Base-by-base conservation (phyloP, 176 grass and related monocot genomes). In the Paspalum notatum region DNA sequence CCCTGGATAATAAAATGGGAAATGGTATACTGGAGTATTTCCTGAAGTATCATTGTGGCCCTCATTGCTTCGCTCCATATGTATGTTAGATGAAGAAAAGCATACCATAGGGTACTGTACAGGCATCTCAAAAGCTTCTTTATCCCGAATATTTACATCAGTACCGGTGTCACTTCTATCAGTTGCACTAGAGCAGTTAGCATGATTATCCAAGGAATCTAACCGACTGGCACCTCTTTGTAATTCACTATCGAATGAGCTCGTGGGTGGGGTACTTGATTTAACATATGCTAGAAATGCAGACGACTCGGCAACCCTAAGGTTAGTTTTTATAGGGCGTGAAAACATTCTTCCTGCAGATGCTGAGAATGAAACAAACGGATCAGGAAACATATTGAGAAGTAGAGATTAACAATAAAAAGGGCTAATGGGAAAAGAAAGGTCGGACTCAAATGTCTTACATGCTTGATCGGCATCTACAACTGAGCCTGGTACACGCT, bases 271-370 rank as follows among this genome's bases (percentile, higher is more conserved):
- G 76, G 83, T 83, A 66, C 62, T 86, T 71, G 88, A 69, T 55
- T 89, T 95, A 12, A 95, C 96, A 88, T 99, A 99, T 50, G 96
- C 89, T 82, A 95, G 82, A 79, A 99, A 95, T 47, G 96, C 96
- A 72, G 96, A 99, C 0, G 92, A 99, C 76, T 91, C 78, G 2
- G 78, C 96, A 63, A 99, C 62, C 81, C 80, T 99, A 79, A 99
- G 73, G 81, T 91, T 75, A 40, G 69, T 93, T 75, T 95, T 99
- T 77, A 84, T 94, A 72, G 89, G 92, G 12, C 80, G 71, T 55
- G 86, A 94, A 84, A 89, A 89, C 60, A 89, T 42, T 78, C 49
- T 75, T 71, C 88, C 82, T 60, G 90, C 68, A 74, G 90, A 90
- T 66, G 78, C 92, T 95, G 90, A 44, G 50, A 89, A 79, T 67